Conservation (phyloP, 1,284 basidiomycete genomes). For the Marasmius oreades region DNA sequence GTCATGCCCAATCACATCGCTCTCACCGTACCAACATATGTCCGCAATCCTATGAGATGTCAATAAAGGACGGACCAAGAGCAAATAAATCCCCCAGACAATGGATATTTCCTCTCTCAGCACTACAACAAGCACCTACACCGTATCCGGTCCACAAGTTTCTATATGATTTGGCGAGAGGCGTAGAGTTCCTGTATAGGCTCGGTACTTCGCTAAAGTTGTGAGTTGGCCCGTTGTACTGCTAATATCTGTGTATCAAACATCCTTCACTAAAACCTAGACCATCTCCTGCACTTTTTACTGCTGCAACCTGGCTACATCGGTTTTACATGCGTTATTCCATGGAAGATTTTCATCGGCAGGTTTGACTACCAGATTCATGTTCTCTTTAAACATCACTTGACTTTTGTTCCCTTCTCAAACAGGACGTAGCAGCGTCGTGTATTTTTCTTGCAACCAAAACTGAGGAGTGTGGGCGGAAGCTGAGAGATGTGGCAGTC, state of each 20-base stretch:
- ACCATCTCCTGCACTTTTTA: slow-evolving; percentile 74
- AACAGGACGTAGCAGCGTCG: slow-evolving; percentile 81
- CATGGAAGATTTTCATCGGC: slow-evolving; percentile 80
- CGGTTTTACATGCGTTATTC: slow-evolving; percentile 93
- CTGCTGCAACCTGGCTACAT: slow-evolving; percentile 88
- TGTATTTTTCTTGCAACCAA: slow-evolving; percentile 92
- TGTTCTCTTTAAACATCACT: neutral
- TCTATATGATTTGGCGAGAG: slow-evolving; percentile 71
- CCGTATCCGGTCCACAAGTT: slow-evolving; percentile 58
- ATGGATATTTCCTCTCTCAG: slow-evolving; percentile 67
- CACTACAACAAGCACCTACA: slow-evolving; percentile 59
- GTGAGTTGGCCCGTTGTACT: slow-evolving; percentile 55
- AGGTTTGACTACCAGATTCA: slow-evolving; percentile 39
- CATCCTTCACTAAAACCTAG: slow-evolving; percentile 33
- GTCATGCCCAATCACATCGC: too few relatives aligned
- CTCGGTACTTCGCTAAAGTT: slow-evolving; percentile 69
- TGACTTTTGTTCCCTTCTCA: neutral
- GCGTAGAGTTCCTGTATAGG: slow-evolving; percentile 78
- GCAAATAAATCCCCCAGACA: slow-evolving; percentile 30
- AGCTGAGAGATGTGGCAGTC: slow-evolving; percentile 80
- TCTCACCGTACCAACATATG: too few relatives aligned
- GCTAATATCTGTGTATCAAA: slow-evolving; percentile 7
- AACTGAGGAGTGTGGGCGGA: slow-evolving; percentile 85
- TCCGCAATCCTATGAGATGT: neutral
- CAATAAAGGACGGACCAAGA: neutral